Base-by-base conservation (phyloP, 2,329 filamentous ascomycete genomes). In the Aspergillus ruber region DNA sequence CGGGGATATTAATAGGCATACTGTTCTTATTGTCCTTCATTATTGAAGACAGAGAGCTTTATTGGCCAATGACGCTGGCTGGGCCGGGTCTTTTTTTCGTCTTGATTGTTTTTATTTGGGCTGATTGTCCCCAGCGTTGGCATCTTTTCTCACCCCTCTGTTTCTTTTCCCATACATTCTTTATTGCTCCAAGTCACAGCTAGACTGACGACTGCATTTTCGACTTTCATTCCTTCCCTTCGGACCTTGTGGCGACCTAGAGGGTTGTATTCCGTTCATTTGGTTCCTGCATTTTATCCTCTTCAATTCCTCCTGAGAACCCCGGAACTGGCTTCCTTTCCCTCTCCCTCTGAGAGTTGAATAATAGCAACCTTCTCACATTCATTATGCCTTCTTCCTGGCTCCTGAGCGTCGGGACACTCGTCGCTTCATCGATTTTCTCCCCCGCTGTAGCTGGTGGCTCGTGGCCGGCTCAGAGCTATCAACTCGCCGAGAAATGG, bases 401-500 rank as follows among this genome's bases (percentile, higher is more conserved):
- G 29, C 44, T 61, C 33, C 51, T 63, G 46, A 59, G 58, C 54
- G 55, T 63, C 48, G 62, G 61, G 23, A 61, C 64, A 43, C 58
- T 68, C 40, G 59, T 61, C 40, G 49, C 63, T 17, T 48, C 62
- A 32, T 55, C 57, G n/a, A 48, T 66, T 40, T 52, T 60, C 39
- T 51, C 62, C 10, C 55, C 63, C 3, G 52, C 49, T 12, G 33
- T 45, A 1, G 55, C 60, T 21, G 20, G 35, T 12, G 18, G 47
- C 3, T 38, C 13, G 7, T 10, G 7, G 42, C 40, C 9, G 40
- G 40, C 43, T 10, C 51, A 59, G n/a, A 60, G 53, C 48, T 74
- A 74, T 51, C 55, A 60, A 33, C 60, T 75, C 40, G 56, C 65
- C 8, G 64, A 74, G 48, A 65, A 62, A 44, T 75, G 74, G 61